Evolutionary conservation across 306 rosid genomes (phyloP).

Genomic region (Gynostemma pentaphyllum): DNA sequence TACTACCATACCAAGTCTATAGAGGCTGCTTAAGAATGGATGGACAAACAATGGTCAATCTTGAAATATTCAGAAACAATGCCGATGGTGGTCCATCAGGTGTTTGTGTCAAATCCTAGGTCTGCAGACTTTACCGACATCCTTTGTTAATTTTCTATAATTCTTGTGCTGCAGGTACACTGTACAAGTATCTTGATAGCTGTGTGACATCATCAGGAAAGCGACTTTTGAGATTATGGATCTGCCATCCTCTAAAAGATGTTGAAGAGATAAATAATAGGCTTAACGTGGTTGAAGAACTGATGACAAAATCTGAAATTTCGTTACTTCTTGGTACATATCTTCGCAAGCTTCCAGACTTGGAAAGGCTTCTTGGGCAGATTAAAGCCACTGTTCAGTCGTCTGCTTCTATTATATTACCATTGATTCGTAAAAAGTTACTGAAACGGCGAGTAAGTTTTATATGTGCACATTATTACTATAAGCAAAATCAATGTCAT

Average conservation of each 20-base stretch:
- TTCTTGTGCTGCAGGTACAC: constrained; percentile 52
- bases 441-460: constrained; percentile 74
- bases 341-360: constrained; percentile 71
- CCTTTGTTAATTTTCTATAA: constrained; percentile 9
- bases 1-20: constrained; percentile 71
- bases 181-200: constrained; percentile 69
- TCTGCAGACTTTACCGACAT: not conserved
- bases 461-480: not conserved
- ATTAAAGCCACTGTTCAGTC: constrained; percentile 56
- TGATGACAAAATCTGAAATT: constrained; percentile 43
- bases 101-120: not conserved
- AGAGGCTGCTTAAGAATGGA: constrained; percentile 88
- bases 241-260: constrained; percentile 81
- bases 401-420: constrained; percentile 53
- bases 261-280: constrained; percentile 57
- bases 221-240: constrained; percentile 81
- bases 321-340: constrained; percentile 48
- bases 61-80: constrained; percentile 76
- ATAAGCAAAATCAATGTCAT: not conserved
- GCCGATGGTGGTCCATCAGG: constrained; percentile 82
- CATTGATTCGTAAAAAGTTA: constrained; percentile 56
- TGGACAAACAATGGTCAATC: constrained; percentile 86
- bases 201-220: constrained; percentile 80
- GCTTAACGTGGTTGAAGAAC: constrained; percentile 62
- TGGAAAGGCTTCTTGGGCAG: constrained; percentile 78